Conservation (phyloP, 2,329 filamentous ascomycete species). For the Xylaria multiplex region DNA sequence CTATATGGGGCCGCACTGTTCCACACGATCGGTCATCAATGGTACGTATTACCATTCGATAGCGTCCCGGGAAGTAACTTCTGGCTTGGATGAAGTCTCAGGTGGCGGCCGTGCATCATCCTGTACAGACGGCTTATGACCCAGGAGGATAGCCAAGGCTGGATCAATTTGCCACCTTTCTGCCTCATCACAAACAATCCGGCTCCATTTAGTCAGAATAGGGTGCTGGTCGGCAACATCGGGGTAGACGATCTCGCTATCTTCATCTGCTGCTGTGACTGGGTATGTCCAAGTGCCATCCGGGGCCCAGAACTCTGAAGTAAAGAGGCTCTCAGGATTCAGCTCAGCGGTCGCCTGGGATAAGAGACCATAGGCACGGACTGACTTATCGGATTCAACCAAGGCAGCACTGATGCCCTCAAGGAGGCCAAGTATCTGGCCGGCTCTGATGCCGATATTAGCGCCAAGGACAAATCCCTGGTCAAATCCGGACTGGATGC, state of each 20-base stretch:
- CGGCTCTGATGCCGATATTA: constrained; percentile 77
- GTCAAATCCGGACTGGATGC: constrained; percentile 89
- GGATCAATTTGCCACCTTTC: constrained; percentile 49
- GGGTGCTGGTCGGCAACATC: constrained; percentile 76
- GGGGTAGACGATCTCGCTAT: constrained; percentile 56
- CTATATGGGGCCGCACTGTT: neutral
- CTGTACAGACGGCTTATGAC: neutral
- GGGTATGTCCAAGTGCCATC: constrained; percentile 78
- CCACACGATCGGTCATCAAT: too few relatives aligned
- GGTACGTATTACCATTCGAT: constrained; percentile 26
- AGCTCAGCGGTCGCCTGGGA: constrained; percentile 68
- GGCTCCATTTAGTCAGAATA: constrained; percentile 70
- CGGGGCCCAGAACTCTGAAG: constrained; percentile 70
- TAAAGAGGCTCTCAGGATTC: constrained; percentile 70
- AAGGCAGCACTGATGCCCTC: constrained; percentile 73
- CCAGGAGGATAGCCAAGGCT: constrained; percentile 29
- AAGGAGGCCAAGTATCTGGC: constrained; percentile 78
- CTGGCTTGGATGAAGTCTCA: constrained; percentile 3
- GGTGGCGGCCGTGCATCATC: neutral
- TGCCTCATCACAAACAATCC: constrained; percentile 54
- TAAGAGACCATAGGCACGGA: constrained; percentile 51
- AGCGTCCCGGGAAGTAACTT: constrained; percentile 13
- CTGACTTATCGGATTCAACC: constrained; percentile 42
- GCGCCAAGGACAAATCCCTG: constrained; percentile 89
- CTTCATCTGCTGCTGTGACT: constrained; percentile 51